phyloP scores from a whole-genome alignment of 2,329 filamentous ascomycete genomes.

The Sporothrix luriei region DNA sequence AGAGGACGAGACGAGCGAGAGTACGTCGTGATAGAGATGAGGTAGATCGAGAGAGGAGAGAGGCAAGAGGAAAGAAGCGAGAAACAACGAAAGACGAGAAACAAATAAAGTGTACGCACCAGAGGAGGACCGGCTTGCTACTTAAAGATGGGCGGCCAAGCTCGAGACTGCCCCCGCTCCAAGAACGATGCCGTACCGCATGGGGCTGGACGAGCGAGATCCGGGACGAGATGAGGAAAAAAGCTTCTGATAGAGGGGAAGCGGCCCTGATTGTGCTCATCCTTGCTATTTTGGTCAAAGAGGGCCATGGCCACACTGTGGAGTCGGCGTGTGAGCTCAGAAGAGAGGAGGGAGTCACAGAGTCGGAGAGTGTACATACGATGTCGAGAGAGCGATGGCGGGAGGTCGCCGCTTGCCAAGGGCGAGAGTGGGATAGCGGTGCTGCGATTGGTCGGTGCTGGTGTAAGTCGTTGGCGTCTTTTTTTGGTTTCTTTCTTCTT shows the following conservation, averaged over 20 bases:
- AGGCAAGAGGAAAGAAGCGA: background rate
- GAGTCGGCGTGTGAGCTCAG: background rate
- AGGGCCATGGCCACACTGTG: too few relatives aligned
- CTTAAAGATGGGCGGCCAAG: conserved; percentile 20
- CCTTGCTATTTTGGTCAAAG: background rate
- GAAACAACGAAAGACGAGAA: background rate
- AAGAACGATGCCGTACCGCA: background rate
- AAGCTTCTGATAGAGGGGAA: conserved; percentile 20
- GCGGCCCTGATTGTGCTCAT: conserved; percentile 7
- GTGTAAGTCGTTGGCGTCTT: conserved; percentile 19
- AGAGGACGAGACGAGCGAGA: background rate
- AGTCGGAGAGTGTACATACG: too few relatives aligned
- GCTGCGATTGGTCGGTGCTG: conserved; percentile 3
- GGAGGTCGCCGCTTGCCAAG: conserved; percentile 9
- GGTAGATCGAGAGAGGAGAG: background rate
- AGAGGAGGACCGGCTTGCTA: conserved; percentile 16
- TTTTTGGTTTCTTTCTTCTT: background rate
- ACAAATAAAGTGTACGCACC: background rate
- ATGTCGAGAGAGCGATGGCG: too few relatives aligned
- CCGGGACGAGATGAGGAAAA: conserved; percentile 1
- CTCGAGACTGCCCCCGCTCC: background rate
- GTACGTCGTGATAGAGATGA: background rate
- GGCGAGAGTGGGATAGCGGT: background rate
- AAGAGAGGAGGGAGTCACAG: background rate
- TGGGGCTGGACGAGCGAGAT: background rate